A percentile compares a stretch with the other conserved stretches of the same genome.
Conservation (phyloP, 2,329 filamentous ascomycete genomes). For the Paraphoma chrysanthemicola region DNA sequence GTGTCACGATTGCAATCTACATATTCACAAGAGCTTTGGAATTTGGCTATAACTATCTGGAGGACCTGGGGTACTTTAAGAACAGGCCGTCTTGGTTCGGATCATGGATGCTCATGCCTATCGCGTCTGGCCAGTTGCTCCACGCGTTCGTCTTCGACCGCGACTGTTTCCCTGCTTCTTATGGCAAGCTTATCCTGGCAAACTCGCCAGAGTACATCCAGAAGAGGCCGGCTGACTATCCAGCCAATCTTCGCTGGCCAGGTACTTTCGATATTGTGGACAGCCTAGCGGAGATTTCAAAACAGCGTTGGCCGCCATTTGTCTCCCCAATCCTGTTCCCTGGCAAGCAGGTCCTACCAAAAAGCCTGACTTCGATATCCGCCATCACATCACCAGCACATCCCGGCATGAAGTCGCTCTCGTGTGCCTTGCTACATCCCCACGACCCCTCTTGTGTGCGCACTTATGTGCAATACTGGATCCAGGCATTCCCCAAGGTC, state of each 20-base stretch:
- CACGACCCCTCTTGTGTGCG: constrained; percentile 85
- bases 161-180: constrained; percentile 61
- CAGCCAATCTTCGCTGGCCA: constrained; percentile 75
- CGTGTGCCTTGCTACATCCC: constrained; percentile 89
- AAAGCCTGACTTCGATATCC: constrained; percentile 70
- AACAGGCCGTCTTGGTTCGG: constrained; percentile 72
- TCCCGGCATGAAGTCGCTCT: constrained; percentile 82
- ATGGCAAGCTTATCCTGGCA: constrained; percentile 70
- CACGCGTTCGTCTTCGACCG: constrained; percentile 61
- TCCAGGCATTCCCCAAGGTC: constrained; percentile 79
- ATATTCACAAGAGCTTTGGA: constrained; percentile 81
- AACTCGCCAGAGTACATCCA: constrained; percentile 83
- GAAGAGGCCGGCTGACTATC: constrained; percentile 71
- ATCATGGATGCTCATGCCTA: constrained; percentile 59
- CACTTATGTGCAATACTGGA: constrained; percentile 87
- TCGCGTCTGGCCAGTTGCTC: constrained; percentile 57
- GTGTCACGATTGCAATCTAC: constrained; percentile 83
- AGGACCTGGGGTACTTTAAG: constrained; percentile 71
- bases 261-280: constrained; percentile 77
- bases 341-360: constrained; percentile 66
- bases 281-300: constrained; percentile 80
- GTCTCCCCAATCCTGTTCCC: constrained; percentile 88
- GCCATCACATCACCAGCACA: constrained; percentile 86
- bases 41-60: constrained; percentile 82
- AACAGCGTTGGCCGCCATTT: constrained; percentile 85